These are phyloP conservation scores for Vicia villosa DNA, from an alignment of 306 rosid genomes.

Conservation along the genomic window DNA sequence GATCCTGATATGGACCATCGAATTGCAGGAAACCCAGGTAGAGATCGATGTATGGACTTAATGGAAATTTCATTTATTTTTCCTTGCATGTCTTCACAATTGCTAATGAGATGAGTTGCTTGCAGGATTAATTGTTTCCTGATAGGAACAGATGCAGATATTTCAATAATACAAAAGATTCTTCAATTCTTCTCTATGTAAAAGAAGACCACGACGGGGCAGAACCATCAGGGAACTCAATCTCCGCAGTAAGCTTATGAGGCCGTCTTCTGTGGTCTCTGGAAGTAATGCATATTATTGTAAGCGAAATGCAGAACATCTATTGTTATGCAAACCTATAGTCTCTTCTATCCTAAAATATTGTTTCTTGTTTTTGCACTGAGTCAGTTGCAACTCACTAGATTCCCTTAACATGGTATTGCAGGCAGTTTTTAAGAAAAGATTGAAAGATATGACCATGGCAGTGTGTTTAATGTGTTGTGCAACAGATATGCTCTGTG, in stretches of 20 bases:
- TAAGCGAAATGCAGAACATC: constrained; percentile 73
- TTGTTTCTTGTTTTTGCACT: constrained; percentile 11
- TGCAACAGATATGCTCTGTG: constrained; percentile 74
- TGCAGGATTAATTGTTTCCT: constrained; percentile 87
- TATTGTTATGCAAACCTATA: constrained; percentile 56
- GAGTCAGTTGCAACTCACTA: constrained; percentile 22
- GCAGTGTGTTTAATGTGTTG: constrained; percentile 98
- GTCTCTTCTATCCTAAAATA: constrained; percentile 21
- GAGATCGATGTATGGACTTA: constrained; percentile 30
- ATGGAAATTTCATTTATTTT: background rate
- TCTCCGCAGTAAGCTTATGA: constrained; percentile 75
- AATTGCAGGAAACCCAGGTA: constrained; percentile 89
- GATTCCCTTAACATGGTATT: constrained; percentile 18
- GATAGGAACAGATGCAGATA: constrained; percentile 90
- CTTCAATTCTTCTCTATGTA: constrained; percentile 80
- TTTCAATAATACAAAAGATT: constrained; percentile 84
- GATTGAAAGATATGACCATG: constrained; percentile 78
- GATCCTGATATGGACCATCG: constrained; percentile 88
- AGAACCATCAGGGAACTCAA: constrained; percentile 94
- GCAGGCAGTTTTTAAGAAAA: constrained; percentile 85
- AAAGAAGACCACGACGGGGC: constrained; percentile 97
- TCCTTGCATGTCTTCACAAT: background rate
- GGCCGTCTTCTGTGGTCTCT: constrained; percentile 72
- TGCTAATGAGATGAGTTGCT: constrained; percentile 33
- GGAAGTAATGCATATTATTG: constrained; percentile 64